Evolutionary conservation across 2,329 filamentous ascomycete genomes (phyloP).

Genomic region (Chaetomiaceae sp.): DNA sequence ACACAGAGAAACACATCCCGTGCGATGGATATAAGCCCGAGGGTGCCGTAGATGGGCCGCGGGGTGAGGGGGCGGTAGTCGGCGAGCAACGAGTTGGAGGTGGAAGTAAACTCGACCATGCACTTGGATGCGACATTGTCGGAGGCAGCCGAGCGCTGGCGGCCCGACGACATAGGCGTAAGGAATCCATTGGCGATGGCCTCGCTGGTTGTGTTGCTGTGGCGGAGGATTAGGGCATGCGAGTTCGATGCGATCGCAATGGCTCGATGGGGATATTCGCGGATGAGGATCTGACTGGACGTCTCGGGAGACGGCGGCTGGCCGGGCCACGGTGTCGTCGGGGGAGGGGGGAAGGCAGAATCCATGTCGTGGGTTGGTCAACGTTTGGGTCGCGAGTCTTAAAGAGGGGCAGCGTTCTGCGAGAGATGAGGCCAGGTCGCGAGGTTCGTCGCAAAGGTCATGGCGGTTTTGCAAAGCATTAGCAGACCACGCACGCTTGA

Average conservation of each 20-base stretch:
- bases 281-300: slow-evolving; percentile 75
- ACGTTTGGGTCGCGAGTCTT: not conserved
- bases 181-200: slow-evolving; percentile 54
- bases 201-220: slow-evolving; percentile 63
- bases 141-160: slow-evolving; percentile 38
- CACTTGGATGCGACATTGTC: slow-evolving; percentile 56
- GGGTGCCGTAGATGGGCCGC: slow-evolving; percentile 73
- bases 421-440: slow-evolving; percentile 1
- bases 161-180: slow-evolving; percentile 45
- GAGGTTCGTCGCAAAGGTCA: slow-evolving; percentile 14
- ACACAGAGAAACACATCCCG: slow-evolving; percentile 88
- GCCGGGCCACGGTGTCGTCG: slow-evolving; percentile 40
- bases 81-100: slow-evolving; percentile 60
- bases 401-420: slow-evolving; percentile 8
- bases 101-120: slow-evolving; percentile 79
- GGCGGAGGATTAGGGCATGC: slow-evolving; percentile 79
- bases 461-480: slow-evolving; percentile 15
- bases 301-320: slow-evolving; percentile 49
- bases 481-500: no score
- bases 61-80: slow-evolving; percentile 74
- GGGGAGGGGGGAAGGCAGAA: slow-evolving; percentile 34
- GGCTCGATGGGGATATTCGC: slow-evolving; percentile 80
- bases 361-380: slow-evolving; percentile 39
- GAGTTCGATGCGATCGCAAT: slow-evolving; percentile 78
- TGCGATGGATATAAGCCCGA: slow-evolving; percentile 79